phyloP scores from a whole-genome alignment of 2,329 filamentous ascomycete species.

The Pseudophaeomoniella oleicola region DNA sequence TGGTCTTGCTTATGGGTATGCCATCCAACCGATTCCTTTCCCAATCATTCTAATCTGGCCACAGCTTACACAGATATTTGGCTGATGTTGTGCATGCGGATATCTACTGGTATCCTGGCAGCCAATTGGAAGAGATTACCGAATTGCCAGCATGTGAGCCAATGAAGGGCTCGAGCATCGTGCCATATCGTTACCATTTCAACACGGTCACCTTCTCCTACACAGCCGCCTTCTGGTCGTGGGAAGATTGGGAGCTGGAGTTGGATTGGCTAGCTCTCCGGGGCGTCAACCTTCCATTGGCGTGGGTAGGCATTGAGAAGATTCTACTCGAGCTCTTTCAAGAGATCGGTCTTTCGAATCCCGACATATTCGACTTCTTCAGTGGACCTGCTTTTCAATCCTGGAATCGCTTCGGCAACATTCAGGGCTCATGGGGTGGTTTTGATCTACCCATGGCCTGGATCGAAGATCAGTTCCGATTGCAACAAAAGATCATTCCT shows the following conservation, averaged over 20 bases:
- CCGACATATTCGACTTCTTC: conserved; percentile 31
- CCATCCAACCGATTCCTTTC: too few relatives aligned
- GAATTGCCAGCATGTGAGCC: conserved; percentile 17
- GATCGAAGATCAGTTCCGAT: conserved; percentile 32
- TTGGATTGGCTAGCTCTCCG: conserved; percentile 39
- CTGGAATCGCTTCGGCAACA: conserved; percentile 42
- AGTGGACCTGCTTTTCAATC: conserved; percentile 37
- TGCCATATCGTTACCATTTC: conserved; percentile 35
- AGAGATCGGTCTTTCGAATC: conserved; percentile 28
- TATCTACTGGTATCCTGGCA: conserved; percentile 33
- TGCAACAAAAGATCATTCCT: conserved; percentile 33
- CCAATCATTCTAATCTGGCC: too few relatives aligned
- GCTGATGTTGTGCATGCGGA: conserved; percentile 27
- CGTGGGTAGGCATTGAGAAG: conserved; percentile 38
- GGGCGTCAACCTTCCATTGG: conserved; percentile 37
- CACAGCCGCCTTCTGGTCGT: conserved; percentile 36
- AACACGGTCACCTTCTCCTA: conserved; percentile 42
- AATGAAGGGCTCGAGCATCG: conserved; percentile 24
- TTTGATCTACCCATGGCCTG: conserved; percentile 28
- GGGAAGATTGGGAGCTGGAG: conserved; percentile 38
- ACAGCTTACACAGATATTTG: too few relatives aligned
- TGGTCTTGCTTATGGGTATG: too few relatives aligned
- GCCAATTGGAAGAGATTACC: conserved; percentile 20
- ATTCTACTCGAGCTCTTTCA: conserved; percentile 33
- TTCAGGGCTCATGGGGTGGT: conserved; percentile 35